Conservation (phyloP, 2,329 filamentous ascomycete species). For the Exophiala bonariae region DNA sequence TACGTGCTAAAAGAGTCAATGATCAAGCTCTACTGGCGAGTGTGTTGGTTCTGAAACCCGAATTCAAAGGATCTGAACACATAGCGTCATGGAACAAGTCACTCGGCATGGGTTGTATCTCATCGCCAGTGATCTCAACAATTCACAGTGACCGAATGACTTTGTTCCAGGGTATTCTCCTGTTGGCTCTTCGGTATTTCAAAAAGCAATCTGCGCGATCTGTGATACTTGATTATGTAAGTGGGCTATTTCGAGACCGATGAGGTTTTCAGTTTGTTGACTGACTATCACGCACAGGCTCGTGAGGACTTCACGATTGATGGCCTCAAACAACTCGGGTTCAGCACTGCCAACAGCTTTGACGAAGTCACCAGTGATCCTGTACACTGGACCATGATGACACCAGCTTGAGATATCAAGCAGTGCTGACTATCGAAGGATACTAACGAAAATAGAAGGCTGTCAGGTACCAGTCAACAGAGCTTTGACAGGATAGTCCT, state of each 20-base stretch:
- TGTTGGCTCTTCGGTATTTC: conserved; percentile 80
- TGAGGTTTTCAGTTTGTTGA: too few relatives aligned
- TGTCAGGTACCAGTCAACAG: too few relatives aligned
- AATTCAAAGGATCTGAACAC: conserved; percentile 66
- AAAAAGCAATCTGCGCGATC: conserved; percentile 73
- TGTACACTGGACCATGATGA: conserved; percentile 59
- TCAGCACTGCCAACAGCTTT: conserved; percentile 74
- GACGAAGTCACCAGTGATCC: conserved; percentile 76
- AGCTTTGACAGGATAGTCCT: too few relatives aligned
- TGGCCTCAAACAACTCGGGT: conserved; percentile 75
- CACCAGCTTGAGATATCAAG: conserved; percentile 10
- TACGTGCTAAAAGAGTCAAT: conserved; percentile 72
- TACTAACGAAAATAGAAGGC: too few relatives aligned
- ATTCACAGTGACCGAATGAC: conserved; percentile 67
- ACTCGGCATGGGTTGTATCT: conserved; percentile 70
- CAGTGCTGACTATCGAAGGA: too few relatives aligned
- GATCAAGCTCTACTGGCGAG: conserved; percentile 73
- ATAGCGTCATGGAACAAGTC: conserved; percentile 65
- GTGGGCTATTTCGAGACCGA: conserved; percentile 33
- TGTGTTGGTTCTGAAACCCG: conserved; percentile 74
- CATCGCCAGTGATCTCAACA: conserved; percentile 74
- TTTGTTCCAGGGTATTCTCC: conserved; percentile 73
- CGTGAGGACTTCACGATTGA: conserved; percentile 72
- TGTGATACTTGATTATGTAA: conserved; percentile 77
- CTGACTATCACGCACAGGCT: conserved; percentile 49